Percentiles rank a stretch among this genome's conserved stretches.
Conservation (phyloP, 371 early-diverging fungal species). For the Haplosporangium sp. region DNA sequence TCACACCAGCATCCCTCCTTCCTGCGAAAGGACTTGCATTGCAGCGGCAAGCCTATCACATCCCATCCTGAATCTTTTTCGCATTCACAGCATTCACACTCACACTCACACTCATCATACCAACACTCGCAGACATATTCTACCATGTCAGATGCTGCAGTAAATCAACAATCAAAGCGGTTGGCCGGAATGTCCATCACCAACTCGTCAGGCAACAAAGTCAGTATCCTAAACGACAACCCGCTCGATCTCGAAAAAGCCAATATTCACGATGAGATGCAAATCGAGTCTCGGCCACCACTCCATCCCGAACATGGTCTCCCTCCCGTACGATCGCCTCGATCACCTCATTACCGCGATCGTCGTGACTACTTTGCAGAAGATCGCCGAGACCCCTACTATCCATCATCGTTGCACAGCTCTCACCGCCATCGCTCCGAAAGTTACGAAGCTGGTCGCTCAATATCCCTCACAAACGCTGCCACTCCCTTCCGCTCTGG, state of each 20-base stretch:
- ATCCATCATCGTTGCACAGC: conserved; percentile 10
- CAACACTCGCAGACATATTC: neutral
- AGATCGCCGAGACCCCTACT: conserved; percentile 38
- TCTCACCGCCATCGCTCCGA: conserved; percentile 41
- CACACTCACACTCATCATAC: neutral
- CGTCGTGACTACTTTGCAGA: conserved; percentile 36
- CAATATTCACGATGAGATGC: conserved; percentile 5
- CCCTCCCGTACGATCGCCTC: conserved; percentile 42
- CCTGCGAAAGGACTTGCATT: conserved; percentile 10
- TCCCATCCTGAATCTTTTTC: neutral
- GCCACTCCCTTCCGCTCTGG: conserved; percentile 43
- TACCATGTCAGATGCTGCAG: conserved; percentile 35
- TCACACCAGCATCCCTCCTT: conserved; percentile 15
- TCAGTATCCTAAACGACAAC: conserved; percentile 47
- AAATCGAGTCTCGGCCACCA: neutral
- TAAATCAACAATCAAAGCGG: conserved; percentile 47
- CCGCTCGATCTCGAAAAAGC: conserved; percentile 25
- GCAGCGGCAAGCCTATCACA: conserved; percentile 1
- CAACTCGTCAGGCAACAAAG: conserved; percentile 47
- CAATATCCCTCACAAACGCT: conserved; percentile 43
- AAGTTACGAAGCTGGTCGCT: conserved; percentile 43
- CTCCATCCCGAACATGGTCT: conserved; percentile 16
- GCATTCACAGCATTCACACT: neutral
- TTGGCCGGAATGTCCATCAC: conserved; percentile 54
- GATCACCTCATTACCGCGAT: conserved; percentile 40